Evolutionary conservation across 2,329 filamentous ascomycete genomes (phyloP).

Genomic region (Aspergillus novofumigatus): DNA sequence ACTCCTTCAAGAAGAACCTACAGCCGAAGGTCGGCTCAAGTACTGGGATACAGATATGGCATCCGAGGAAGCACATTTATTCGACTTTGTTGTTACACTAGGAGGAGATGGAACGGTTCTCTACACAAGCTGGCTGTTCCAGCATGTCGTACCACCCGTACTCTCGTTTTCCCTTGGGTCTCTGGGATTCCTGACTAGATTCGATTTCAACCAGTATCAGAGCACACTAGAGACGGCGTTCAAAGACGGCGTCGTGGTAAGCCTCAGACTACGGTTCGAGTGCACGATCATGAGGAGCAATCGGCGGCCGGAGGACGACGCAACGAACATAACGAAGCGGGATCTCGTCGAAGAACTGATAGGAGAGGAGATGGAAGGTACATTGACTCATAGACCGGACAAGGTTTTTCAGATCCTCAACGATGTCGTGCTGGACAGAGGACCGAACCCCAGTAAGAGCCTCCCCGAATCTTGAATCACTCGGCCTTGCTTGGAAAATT

Average conservation of each 20-base stretch:
- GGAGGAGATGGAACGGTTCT: constrained; percentile 96
- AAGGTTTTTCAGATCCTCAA: constrained; percentile 88
- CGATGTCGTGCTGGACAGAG: constrained; percentile 92
- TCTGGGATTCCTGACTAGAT: constrained; percentile 92
- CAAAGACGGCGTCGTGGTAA: constrained; percentile 79
- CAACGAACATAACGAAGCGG: constrained; percentile 39
- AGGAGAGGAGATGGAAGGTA: constrained; percentile 77
- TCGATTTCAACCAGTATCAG: constrained; percentile 76
- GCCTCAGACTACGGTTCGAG: constrained; percentile 82
- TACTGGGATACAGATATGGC: constrained; percentile 85
- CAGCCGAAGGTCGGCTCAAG: constrained; percentile 57
- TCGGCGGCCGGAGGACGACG: constrained; percentile 26
- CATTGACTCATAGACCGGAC: constrained; percentile 79
- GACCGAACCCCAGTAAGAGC: constrained; percentile 78
- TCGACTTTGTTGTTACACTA: constrained; percentile 89
- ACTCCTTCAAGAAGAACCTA: constrained; percentile 59
- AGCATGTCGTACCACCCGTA: constrained; percentile 88
- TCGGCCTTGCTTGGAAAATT: neutral
- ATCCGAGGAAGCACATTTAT: constrained; percentile 71
- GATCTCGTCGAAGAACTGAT: constrained; percentile 88
- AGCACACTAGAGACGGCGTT: constrained; percentile 69
- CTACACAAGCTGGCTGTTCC: constrained; percentile 95
- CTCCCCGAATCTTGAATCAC: neutral
- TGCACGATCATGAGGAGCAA: constrained; percentile 79
- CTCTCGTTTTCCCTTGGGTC: constrained; percentile 88